Evolutionary conservation across 192 early-diverging fungal species (phyloP).

Genomic region (Diversispora epigaea): DNA sequence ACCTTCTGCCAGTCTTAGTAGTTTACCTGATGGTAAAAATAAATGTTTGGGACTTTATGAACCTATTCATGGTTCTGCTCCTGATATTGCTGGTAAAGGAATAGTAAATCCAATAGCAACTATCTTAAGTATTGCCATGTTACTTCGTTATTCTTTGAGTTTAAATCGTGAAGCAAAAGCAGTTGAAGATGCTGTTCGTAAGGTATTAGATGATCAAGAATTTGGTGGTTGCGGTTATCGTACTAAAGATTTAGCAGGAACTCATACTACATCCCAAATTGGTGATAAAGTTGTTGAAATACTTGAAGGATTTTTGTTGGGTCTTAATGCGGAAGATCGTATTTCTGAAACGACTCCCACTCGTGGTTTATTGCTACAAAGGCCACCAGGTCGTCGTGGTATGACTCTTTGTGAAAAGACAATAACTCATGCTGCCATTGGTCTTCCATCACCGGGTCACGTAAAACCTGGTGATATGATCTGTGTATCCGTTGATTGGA

Average conservation of each 20-base stretch:
- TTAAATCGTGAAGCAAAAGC: slow-evolving; percentile 87
- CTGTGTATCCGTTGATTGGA: slow-evolving; percentile 81
- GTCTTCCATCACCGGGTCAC: slow-evolving; percentile 61
- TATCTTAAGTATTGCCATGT: slow-evolving; percentile 91
- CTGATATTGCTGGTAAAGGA: slow-evolving; percentile 97
- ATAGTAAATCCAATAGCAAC: slow-evolving; percentile 98
- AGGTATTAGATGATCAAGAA: slow-evolving; percentile 83
- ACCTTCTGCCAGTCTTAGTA: slow-evolving; percentile 87
- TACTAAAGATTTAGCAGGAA: slow-evolving; percentile 89
- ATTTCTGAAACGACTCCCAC: slow-evolving; percentile 26
- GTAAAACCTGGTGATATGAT: slow-evolving; percentile 79
- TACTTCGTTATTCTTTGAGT: slow-evolving; percentile 93
- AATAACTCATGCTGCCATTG: slow-evolving; percentile 72
- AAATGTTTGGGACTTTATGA: slow-evolving; percentile 89
- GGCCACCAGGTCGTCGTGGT: slow-evolving; percentile 58
- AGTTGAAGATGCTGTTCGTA: slow-evolving; percentile 87
- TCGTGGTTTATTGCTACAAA: slow-evolving; percentile 44
- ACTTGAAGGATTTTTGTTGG: slow-evolving; percentile 62
- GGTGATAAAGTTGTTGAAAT: slow-evolving; percentile 87
- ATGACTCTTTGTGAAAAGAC: slow-evolving; percentile 81
- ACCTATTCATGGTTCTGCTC: slow-evolving; percentile 99
- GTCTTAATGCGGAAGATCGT: slow-evolving; percentile 45
- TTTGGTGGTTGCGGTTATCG: slow-evolving; percentile 70
- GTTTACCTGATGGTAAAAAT: slow-evolving; percentile 73
- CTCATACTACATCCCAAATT: slow-evolving; percentile 80